Evolutionary conservation across 116 monocot genomes (phyloP).

Genomic region (Iris pallida): DNA sequence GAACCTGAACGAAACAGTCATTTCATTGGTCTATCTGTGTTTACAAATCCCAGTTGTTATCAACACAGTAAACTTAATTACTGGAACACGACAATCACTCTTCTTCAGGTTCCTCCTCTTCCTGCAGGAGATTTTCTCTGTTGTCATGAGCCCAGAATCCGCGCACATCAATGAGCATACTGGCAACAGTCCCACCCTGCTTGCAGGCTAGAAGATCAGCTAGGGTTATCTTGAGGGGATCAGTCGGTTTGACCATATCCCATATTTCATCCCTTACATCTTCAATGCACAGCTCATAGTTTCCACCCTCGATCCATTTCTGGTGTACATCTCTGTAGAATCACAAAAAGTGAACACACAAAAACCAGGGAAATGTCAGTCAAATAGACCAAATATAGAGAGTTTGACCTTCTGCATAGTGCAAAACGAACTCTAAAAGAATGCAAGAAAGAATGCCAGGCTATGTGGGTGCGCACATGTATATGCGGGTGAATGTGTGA

Average conservation of each 20-base stretch:
- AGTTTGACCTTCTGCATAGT: neutral
- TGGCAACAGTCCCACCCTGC: conserved; percentile 95
- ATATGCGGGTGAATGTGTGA: no score
- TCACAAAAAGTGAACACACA: neutral
- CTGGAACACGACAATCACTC: conserved; percentile 25
- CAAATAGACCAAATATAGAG: neutral
- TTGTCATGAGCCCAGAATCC: conserved; percentile 99
- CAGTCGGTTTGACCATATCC: conserved; percentile 96
- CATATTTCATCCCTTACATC: conserved; percentile 99
- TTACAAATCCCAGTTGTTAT: no score
- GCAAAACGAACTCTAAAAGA: neutral
- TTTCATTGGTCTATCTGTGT: no score
- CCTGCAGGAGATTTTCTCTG: conserved; percentile 95
- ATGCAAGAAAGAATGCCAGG: no score
- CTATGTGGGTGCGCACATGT: no score
- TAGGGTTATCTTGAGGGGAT: conserved; percentile 72
- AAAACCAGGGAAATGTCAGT: no score
- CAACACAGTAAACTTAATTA: no score
- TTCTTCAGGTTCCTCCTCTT: conserved; percentile 96
- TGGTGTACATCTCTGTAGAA: conserved; percentile 90
- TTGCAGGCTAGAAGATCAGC: conserved; percentile 86
- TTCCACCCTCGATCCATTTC: conserved; percentile 98
- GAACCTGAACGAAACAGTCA: no score
- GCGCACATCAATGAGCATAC: conserved; percentile 96
- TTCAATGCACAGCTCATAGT: conserved; percentile 95